These are phyloP conservation scores for Rubus idaeus DNA, from an alignment of 306 rosid species.

Conservation along the genomic window DNA sequence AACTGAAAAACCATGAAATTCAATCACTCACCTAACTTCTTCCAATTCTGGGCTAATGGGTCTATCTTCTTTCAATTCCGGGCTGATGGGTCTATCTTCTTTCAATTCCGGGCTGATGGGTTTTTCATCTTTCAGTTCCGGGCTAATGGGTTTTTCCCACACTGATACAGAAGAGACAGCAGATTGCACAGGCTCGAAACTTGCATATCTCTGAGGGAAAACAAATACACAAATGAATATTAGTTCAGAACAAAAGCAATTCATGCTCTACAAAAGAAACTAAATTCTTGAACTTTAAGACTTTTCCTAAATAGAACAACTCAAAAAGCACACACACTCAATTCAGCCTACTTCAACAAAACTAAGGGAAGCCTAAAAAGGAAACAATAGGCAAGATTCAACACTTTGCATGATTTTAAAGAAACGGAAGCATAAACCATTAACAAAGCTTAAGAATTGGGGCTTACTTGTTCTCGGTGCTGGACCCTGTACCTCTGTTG, in stretches of 20 bases:
- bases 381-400: not conserved
- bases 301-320: not conserved
- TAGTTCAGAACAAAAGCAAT: not conserved
- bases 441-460: not conserved
- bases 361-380: not conserved
- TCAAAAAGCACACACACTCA: not conserved
- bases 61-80: slow-evolving; percentile 27
- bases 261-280: slow-evolving; percentile 25
- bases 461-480: slow-evolving; percentile 40
- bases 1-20: not conserved
- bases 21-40: slow-evolving; percentile 47
- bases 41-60: slow-evolving; percentile 20
- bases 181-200: slow-evolving; percentile 39
- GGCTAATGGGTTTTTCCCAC: slow-evolving; percentile 28
- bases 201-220: slow-evolving; percentile 44
- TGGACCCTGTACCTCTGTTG: slow-evolving; percentile 41
- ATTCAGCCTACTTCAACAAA: slow-evolving; percentile 1
- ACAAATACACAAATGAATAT: not conserved
- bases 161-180: slow-evolving; percentile 33
- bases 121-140: slow-evolving; percentile 11
- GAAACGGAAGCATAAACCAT: not conserved
- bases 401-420: not conserved
- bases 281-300: not conserved
- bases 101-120: slow-evolving; percentile 15
- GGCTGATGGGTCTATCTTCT: slow-evolving; percentile 13